These are phyloP conservation scores for Septoria petroselini DNA, from an alignment of 2,329 filamentous ascomycete genomes.

Conservation along the genomic window DNA sequence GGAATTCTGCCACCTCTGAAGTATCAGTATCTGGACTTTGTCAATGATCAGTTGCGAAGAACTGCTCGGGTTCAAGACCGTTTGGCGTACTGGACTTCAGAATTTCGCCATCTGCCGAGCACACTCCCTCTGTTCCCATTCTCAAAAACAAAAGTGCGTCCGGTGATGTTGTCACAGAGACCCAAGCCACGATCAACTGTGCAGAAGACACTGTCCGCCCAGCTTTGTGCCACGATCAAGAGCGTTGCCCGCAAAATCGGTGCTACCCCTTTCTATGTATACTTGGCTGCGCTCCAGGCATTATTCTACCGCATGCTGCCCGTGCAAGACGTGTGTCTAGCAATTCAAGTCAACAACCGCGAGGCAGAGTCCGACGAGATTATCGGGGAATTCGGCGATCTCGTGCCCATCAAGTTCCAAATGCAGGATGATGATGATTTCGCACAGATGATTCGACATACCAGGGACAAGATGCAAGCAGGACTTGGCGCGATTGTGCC, in stretches of 20 bases:
- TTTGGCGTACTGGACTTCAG: constrained; percentile 13
- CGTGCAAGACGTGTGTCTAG: constrained; percentile 12
- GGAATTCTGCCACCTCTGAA: constrained; percentile 11
- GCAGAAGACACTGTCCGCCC: constrained; percentile 6
- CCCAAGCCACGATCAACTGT: constrained; percentile 10
- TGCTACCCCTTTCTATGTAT: constrained; percentile 10
- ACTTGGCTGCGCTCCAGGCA: constrained; percentile 11
- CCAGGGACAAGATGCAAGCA: constrained; percentile 13
- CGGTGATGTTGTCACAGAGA: constrained; percentile 11
- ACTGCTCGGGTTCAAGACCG: constrained; percentile 5
- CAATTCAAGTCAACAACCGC: constrained; percentile 26
- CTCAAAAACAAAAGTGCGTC: constrained; percentile 22
- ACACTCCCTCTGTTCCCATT: constrained; percentile 31
- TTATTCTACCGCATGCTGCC: constrained; percentile 12
- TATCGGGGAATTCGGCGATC: constrained; percentile 43
- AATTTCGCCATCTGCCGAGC: constrained; percentile 9
- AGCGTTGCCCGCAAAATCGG: constrained; percentile 4
- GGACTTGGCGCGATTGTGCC: constrained; percentile 3
- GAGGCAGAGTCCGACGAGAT: constrained; percentile 30
- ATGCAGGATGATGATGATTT: constrained; percentile 6
- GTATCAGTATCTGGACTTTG: constrained; percentile 14
- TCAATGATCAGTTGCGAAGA: constrained; percentile 8
- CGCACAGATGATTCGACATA: constrained; percentile 12
- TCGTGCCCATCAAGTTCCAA: constrained; percentile 35
- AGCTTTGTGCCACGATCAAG: constrained; percentile 10